Evolutionary conservation across 306 rosid species (phyloP).

Genomic region (Rosa chinensis): DNA sequence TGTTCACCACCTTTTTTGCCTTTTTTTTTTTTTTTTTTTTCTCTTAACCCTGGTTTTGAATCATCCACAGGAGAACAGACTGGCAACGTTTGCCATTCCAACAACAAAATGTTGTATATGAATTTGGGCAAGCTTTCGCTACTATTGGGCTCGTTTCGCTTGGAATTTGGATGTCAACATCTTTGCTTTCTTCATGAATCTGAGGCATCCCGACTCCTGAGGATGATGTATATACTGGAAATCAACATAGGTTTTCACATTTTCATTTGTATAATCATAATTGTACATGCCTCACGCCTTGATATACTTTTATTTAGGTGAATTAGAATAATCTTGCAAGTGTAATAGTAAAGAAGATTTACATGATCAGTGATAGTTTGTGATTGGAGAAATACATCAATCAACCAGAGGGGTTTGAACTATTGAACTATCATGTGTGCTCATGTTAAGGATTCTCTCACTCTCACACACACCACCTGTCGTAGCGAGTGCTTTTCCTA

Average conservation of each 20-base stretch:
- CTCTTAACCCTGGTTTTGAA: constrained; percentile 17
- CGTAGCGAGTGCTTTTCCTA: not conserved
- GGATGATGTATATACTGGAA: constrained; percentile 50
- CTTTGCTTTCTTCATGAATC: constrained; percentile 52
- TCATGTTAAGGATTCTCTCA: not conserved
- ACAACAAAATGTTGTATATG: constrained; percentile 46
- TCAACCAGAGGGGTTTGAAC: not conserved
- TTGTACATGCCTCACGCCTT: constrained; percentile 46
- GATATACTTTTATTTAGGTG: constrained; percentile 42
- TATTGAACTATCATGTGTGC: not conserved
- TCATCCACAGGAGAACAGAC: constrained; percentile 54
- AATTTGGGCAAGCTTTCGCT: constrained; percentile 73
- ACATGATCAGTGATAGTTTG: constrained; percentile 9
- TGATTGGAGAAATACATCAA: not conserved
- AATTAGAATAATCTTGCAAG: constrained; percentile 6
- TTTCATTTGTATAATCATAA: constrained; percentile 34
- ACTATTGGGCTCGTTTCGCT: constrained; percentile 68
- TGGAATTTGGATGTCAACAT: constrained; percentile 75
- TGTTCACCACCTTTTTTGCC: not conserved
- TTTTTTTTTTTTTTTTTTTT: not conserved
- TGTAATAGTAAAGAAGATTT: constrained; percentile 8
- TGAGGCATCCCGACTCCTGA: constrained; percentile 23
- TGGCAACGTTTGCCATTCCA: constrained; percentile 58
- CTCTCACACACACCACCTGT: not conserved
- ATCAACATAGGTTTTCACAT: constrained; percentile 31